phyloP scores from a whole-genome alignment of 306 rosid species.

The Luffa acutangula region DNA sequence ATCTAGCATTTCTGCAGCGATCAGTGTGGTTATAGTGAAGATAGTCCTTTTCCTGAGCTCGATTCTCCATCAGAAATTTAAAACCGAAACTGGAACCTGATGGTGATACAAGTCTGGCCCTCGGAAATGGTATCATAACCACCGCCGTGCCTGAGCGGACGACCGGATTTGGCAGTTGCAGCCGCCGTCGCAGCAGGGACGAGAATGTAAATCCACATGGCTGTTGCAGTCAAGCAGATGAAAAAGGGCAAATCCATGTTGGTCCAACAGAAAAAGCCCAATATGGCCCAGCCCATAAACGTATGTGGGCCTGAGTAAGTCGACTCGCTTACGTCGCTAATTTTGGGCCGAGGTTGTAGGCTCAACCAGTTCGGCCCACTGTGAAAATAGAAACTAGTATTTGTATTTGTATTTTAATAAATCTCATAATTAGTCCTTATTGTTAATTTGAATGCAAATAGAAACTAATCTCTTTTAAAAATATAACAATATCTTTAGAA shows the following conservation, averaged over 20 bases:
- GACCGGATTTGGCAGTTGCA: not conserved
- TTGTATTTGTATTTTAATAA: too few relatives aligned
- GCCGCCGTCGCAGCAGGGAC: not conserved
- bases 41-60: constrained; percentile 12
- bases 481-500: too few relatives aligned
- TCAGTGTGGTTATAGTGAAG: constrained; percentile 62
- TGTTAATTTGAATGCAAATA: too few relatives aligned
- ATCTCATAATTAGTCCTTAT: too few relatives aligned
- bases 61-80: constrained; percentile 22
- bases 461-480: too few relatives aligned
- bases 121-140: not conserved
- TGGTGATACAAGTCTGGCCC: not conserved
- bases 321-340: not conserved
- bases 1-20: constrained; percentile 49
- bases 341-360: not conserved
- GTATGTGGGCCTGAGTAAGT: not conserved
- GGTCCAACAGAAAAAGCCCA: not conserved
- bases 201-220: not conserved
- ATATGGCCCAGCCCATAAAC: not conserved
- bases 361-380: not conserved
- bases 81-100: constrained; percentile 2
- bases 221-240: not conserved
- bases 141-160: not conserved
- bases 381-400: too few relatives aligned
- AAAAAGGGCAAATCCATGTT: not conserved